Conservation (phyloP, 441 rosid species). For the Syzygium syzygioides region DNA sequence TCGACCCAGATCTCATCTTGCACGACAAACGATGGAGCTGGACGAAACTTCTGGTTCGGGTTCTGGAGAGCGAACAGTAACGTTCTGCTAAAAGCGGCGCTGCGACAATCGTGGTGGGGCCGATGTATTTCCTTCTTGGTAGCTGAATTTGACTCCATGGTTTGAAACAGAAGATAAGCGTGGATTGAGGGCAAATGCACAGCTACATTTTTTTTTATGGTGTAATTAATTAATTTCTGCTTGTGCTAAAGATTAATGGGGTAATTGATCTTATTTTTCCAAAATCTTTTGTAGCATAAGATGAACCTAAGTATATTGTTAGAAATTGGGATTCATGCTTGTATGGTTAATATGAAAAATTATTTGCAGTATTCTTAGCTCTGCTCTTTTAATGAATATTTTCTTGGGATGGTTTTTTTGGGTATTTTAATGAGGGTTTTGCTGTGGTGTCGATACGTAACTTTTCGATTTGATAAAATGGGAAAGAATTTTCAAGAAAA, state of each 20-base stretch:
- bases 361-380: not conserved
- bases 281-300: not conserved
- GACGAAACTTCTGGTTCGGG: not conserved
- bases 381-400: not conserved
- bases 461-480: not conserved
- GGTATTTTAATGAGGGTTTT: fast-evolving
- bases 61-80: not conserved
- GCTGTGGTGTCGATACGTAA: fast-evolving
- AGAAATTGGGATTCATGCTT: not conserved
- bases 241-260: not conserved
- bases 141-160: not conserved
- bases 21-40: not conserved
- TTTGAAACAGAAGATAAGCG: not conserved
- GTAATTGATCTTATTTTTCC: not conserved
- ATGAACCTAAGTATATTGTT: not conserved
- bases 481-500: not conserved
- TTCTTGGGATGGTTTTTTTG: not conserved
- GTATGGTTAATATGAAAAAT: not conserved
- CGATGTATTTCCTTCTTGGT: not conserved
- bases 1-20: not conserved
- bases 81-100: not conserved
- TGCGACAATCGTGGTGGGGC: not conserved
- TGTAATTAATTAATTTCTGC: not conserved
- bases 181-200: not conserved
- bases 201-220: not conserved